A percentile compares a stretch with the other conserved stretches of the same genome.
phyloP scores from a whole-genome alignment of 148 eudicot species.

The Rhododendron mucronatum region DNA sequence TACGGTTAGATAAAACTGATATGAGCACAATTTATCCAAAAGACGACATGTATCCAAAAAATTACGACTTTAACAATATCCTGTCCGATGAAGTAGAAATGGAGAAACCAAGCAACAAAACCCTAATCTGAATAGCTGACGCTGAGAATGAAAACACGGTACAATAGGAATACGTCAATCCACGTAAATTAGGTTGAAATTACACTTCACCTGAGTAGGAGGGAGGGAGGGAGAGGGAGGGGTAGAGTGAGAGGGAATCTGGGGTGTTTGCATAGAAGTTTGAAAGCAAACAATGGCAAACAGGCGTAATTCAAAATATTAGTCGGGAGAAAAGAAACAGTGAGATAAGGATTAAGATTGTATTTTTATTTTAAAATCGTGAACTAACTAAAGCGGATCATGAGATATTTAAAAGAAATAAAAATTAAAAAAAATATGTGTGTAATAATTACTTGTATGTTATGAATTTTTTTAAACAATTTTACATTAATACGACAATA shows the following conservation, averaged over 20 bases:
- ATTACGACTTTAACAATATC: neutral
- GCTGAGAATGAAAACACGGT: neutral
- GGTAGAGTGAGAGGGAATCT: neutral
- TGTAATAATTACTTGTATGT: too few species aligned
- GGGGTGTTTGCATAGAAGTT: too few species aligned
- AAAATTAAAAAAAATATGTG: too few species aligned
- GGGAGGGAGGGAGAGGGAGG: neutral
- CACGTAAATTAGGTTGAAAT: neutral
- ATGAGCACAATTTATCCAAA: neutral
- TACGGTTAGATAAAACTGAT: neutral
- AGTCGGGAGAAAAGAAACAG: too few species aligned
- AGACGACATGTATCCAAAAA: neutral
- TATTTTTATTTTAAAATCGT: too few species aligned
- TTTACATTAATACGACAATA: too few species aligned
- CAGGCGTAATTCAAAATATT: too few species aligned
- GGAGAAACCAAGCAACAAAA: neutral
- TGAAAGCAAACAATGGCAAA: too few species aligned
- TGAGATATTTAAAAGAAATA: too few species aligned
- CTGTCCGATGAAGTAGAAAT: neutral
- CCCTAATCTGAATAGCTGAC: neutral
- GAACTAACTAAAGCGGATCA: too few species aligned
- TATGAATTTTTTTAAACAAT: too few species aligned
- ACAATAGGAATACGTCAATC: neutral
- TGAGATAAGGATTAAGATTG: too few species aligned
- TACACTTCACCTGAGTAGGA: neutral